Evolutionary conservation across 495 filamentous ascomycete species (phyloP).

Genomic region (Trichoderma gamsii): DNA sequence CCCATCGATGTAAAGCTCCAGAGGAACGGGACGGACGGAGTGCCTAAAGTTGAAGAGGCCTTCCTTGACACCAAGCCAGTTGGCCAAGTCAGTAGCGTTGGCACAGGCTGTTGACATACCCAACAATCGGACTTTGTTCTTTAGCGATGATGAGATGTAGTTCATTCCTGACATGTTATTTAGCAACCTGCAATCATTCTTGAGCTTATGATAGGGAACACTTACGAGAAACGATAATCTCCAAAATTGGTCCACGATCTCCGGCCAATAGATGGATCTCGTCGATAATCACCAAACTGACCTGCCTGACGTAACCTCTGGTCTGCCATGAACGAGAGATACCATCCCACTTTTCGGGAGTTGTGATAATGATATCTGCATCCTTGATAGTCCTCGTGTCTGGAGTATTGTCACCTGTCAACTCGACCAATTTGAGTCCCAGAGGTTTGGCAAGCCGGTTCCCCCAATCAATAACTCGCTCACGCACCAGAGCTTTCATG

Average conservation of each 20-base stretch:
- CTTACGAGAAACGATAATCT: conserved; percentile 90
- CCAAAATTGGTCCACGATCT: conserved; percentile 91
- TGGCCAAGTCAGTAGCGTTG: conserved; percentile 87
- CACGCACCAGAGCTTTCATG: conserved; percentile 97
- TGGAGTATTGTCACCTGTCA: conserved; percentile 97
- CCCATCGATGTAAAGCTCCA: conserved; percentile 95
- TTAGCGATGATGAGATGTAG: conserved; percentile 91
- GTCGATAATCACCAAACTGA: conserved; percentile 95
- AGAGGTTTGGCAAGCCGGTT: conserved; percentile 75
- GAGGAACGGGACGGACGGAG: conserved; percentile 91
- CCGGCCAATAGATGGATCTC: conserved; percentile 96
- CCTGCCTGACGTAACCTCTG: conserved; percentile 88
- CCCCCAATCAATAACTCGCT: conserved; percentile 94
- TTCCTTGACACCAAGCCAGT: conserved; percentile 97
- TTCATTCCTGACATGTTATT: conserved; percentile 58
- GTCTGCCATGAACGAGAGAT: conserved; percentile 98
- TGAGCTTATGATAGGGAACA: background rate
- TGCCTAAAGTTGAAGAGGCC: conserved; percentile 97
- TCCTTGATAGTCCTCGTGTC: conserved; percentile 91
- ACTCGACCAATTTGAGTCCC: conserved; percentile 85
- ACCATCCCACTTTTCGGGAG: conserved; percentile 99
- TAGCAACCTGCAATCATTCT: background rate
- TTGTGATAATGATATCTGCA: conserved; percentile 97
- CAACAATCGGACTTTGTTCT: conserved; percentile 80
- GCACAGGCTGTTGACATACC: conserved; percentile 99